Evolutionary conservation across 2,329 filamentous ascomycete genomes (phyloP).

Genomic region (Bipolaris oryzae): DNA sequence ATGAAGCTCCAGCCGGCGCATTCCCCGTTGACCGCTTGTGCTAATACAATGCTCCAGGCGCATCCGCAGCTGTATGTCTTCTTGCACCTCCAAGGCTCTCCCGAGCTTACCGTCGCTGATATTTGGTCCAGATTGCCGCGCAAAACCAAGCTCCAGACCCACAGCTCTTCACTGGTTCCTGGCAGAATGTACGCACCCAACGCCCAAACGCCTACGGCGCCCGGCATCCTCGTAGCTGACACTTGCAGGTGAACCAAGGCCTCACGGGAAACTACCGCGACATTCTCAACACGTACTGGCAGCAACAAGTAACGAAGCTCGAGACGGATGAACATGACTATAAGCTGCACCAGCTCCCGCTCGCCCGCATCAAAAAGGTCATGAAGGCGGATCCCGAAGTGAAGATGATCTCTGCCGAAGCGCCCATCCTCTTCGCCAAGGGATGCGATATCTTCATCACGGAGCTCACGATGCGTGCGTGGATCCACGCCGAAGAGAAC

Average conservation of each 20-base stretch:
- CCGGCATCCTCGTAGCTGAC: constrained; percentile 28
- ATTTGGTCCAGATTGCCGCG: constrained; percentile 72
- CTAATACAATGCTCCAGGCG: constrained; percentile 57
- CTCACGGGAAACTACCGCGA: constrained; percentile 92
- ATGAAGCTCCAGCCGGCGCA: constrained; percentile 14
- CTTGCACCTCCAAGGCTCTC: constrained; percentile 20
- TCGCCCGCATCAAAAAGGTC: constrained; percentile 99
- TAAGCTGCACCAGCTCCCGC: constrained; percentile 93
- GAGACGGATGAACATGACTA: constrained; percentile 97
- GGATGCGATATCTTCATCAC: constrained; percentile 99
- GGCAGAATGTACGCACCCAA: constrained; percentile 76
- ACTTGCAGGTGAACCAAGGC: constrained; percentile 84
- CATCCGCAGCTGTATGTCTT: constrained; percentile 68
- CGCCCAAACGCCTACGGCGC: neutral
- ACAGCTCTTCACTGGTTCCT: constrained; percentile 90
- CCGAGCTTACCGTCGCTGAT: constrained; percentile 33
- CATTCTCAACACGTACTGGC: constrained; percentile 98
- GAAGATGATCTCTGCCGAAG: constrained; percentile 99
- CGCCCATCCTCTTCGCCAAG: constrained; percentile 96
- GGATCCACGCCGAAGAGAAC: constrained; percentile 99
- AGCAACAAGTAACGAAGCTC: constrained; percentile 94
- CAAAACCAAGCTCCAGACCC: constrained; percentile 86
- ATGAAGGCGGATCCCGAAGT: constrained; percentile 99
- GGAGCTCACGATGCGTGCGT: constrained; percentile 97
- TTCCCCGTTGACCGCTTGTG: constrained; percentile 7